Base-by-base conservation (phyloP, 306 rosid genomes). In the Fragaria vesca region DNA sequence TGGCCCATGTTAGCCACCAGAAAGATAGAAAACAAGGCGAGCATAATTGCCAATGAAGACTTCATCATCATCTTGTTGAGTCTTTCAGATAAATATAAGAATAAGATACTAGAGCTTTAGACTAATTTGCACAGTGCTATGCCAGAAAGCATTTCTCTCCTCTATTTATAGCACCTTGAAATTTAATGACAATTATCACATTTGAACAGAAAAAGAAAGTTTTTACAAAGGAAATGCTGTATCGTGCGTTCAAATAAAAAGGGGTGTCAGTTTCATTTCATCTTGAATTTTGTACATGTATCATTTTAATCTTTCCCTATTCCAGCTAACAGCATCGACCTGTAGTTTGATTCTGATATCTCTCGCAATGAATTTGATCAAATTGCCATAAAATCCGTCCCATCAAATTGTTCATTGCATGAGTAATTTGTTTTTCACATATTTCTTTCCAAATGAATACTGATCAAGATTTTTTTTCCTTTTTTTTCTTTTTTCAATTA, bases 341-440 rank as follows among this genome's bases (percentile, higher is more conserved):
- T 38, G 34, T 20, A 42, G 1, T 68, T 51, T 75, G 69, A 36
- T 6, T 57, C 51, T 76, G 73, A 80, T 32, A 32, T 57, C 75
- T 54, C 71, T 40, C 84, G 66, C 12, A 85, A 77, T 46, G 86
- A 45, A 8, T 75, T 75, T 76, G 93, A 88, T 61, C 85, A 92
- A 32, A 32, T 17, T 76, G 86, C 98, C 97, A 95, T 63, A 88
- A 65, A 43, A 93, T 65, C 57, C 97, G 96, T 63, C 97, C 98
- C 67, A 89, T 83, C 83, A 95, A 79, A 73, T 95, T 95, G 87
- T 89, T 95, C 76, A 84, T 42, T 8, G 94, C 97, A 83, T 93
- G 99, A 80, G 97, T 45, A 11, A 10, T 45, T 45, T 45, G 12
- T 45, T 9, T 43, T 43, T 45, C 48, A 45, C 48, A 2, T 45